Evolutionary conservation across 2,329 filamentous ascomycete species (phyloP).

Genomic region (Calonectria henricotiae): DNA sequence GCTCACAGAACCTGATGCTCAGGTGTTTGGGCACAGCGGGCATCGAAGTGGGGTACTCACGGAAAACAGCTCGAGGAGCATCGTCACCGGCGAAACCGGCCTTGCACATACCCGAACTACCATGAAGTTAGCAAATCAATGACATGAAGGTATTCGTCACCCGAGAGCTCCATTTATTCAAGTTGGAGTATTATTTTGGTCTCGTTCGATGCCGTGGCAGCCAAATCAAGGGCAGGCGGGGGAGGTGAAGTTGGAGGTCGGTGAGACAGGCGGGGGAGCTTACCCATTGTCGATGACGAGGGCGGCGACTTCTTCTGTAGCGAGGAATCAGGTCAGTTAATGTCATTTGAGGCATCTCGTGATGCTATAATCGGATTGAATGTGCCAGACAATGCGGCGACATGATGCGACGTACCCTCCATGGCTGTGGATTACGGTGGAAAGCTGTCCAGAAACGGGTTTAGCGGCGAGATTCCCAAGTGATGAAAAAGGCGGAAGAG

Average conservation of each 20-base stretch:
- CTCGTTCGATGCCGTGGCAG: slow-evolving; percentile 49
- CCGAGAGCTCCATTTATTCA: neutral
- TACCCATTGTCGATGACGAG: slow-evolving; percentile 99
- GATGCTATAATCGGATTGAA: slow-evolving; percentile 48
- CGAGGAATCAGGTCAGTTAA: slow-evolving; percentile 63
- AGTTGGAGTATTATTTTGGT: slow-evolving; percentile 40
- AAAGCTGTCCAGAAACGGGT: slow-evolving; percentile 57
- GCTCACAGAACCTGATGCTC: slow-evolving; percentile 40
- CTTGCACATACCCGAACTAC: slow-evolving; percentile 99
- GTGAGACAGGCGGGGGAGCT: slow-evolving; percentile 69
- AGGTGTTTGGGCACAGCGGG: slow-evolving; percentile 43
- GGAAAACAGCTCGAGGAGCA: slow-evolving; percentile 99
- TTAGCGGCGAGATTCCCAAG: slow-evolving; percentile 50
- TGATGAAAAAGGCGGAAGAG: slow-evolving; percentile 48
- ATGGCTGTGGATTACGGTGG: slow-evolving; percentile 67
- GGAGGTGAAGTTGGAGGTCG: slow-evolving; percentile 52
- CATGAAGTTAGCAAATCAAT: slow-evolving; percentile 59
- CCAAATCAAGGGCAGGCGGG: slow-evolving; percentile 41
- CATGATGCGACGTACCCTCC: slow-evolving; percentile 67
- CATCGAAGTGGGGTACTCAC: slow-evolving; percentile 77
- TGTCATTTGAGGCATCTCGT: slow-evolving; percentile 41
- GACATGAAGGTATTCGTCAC: neutral
- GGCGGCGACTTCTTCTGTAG: slow-evolving; percentile 98
- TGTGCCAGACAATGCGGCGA: slow-evolving; percentile 50
- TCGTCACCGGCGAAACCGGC: slow-evolving; percentile 99